Percentiles rank a stretch among this genome's conserved stretches.
phyloP scores from a whole-genome alignment of 768 basidiomycete species.

The Suillus bovinus region DNA sequence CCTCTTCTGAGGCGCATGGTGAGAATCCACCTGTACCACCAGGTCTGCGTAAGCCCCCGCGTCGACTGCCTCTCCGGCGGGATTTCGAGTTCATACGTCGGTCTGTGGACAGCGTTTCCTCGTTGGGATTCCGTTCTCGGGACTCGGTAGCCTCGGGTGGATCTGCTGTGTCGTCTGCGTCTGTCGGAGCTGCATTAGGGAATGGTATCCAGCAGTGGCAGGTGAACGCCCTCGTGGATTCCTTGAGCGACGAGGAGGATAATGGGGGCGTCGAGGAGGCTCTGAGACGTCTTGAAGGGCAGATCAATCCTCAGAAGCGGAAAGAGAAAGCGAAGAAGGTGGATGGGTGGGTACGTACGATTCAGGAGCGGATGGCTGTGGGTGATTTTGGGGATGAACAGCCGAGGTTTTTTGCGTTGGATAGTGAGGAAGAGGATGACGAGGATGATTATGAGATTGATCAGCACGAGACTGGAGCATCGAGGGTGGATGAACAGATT shows the following conservation, averaged over 20 bases:
- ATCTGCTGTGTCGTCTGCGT: conserved; percentile 32
- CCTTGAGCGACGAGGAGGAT: conserved; percentile 68
- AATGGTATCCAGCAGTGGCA: conserved; percentile 76
- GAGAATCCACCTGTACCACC: conserved; percentile 44
- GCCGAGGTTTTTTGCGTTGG: conserved; percentile 55
- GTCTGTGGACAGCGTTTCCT: conserved; percentile 73
- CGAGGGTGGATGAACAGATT: conserved; percentile 12
- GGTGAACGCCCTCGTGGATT: conserved; percentile 74
- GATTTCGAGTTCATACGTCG: conserved; percentile 80
- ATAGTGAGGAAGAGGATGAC: conserved; percentile 42
- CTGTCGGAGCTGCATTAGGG: conserved; percentile 41
- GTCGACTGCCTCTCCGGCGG: conserved; percentile 69
- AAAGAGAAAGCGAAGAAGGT: conserved; percentile 75
- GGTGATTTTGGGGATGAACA: conserved; percentile 64
- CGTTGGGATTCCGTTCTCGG: conserved; percentile 70
- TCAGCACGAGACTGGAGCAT: conserved; percentile 32
- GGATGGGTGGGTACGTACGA: conserved; percentile 76
- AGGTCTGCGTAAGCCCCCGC: conserved; percentile 53
- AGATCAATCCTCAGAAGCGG: conserved; percentile 74
- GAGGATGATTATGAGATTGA: conserved; percentile 34
- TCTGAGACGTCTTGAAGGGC: conserved; percentile 77
- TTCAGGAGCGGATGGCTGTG: conserved; percentile 63
- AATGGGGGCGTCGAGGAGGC: conserved; percentile 81
- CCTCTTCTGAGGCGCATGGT: conserved; percentile 56
- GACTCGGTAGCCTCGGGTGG: conserved; percentile 56